Evolutionary conservation across 1,139 yeast species (phyloP), one percentile per base, ranked within the genome.

Genomic region (Pneumocystis canis): DNA sequence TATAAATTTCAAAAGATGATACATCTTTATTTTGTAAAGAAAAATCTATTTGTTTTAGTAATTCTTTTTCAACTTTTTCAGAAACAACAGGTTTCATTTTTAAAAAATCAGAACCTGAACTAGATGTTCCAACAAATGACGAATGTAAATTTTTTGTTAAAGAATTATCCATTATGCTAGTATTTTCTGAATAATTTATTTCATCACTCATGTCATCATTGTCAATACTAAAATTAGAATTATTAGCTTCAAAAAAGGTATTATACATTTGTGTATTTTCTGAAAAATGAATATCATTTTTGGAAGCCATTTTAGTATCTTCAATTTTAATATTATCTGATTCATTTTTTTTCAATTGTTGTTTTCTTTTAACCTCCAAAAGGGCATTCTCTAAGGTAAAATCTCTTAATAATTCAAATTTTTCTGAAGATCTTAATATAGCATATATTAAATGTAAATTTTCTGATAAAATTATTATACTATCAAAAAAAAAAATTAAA

Each of bases 1-100:
- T 9, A 56, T 58, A n/a, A 64, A 25, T 33, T 67, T 58, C 33
- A 65, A 67, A 41, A 65, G 67, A 31, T 66, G 58, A 59, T 66
- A 28, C 11, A 58, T 58, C 28, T 63, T 63, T 40, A 56, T 60
- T 14, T 41, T 30, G 20, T 31, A 32, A 4, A n/a, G 53, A 18
- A 11, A 57, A 20, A 39, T 28, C 57, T 2, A 80, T 76, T 63
- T 79, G 80, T 60, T 75, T 75, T 0, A 83, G 82, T 32, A 77
- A 72, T 69, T 87, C 87, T n/a, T 83, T 82, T 62, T 80, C 80
- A 0, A 84, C 82, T 65, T 76, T 80, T 20, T 73, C 72, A 0
- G 88, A 81, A 84, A 85, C 80, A 2, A 90, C 90, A 1, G 79
- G 72, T 0, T 88, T 89, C 56, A 63, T 66, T 6, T 58, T 63